Base-by-base conservation (phyloP, 805 yeast species). In the Hanseniaspora taiwanica region DNA sequence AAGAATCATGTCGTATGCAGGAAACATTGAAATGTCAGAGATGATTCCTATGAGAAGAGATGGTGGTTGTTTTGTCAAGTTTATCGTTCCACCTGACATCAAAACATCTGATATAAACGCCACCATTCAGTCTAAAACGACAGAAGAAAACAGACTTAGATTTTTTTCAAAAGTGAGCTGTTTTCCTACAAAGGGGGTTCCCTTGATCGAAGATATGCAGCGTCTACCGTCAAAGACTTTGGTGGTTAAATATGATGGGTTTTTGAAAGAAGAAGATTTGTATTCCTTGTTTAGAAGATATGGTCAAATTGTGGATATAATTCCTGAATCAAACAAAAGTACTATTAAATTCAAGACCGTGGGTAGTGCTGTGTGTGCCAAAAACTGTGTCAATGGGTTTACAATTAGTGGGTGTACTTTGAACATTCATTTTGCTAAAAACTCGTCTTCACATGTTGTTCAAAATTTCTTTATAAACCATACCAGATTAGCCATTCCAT, bases 151-250 rank as follows among this genome's bases (percentile, higher is more conserved):
- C 47, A 42, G 62, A 42, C 39, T 50, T 47, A 64, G 65, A 10
- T 65, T 64, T 40, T 49, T 74, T n/a, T 57, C 71, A 2, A 63
- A 59, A 42, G 81, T 79, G 2, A 62, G 64, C 44, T 79, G 71
- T 40, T 78, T 68, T 52, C 77, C 81, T 1, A 96, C 91, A 1
- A 78, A 81, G 49, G 99, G 99, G 45, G 66, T 72, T 1, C 98
- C 99, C 0, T 89, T 96, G 96, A 81, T 91, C 44, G 97, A 89
- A 61, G 98, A 91, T 55, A 65, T 91, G 56, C 72, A 83, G 49
- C 63, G 96, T 45, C 72, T 69, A 47, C 94, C 94, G 7, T 75
- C 80, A 40, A 60, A 68, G 7, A 65, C 66, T 12, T 59, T 91
- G 19, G 70, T 72, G 40, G 76, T 89, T 4, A 66, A 69, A 21